Evolutionary conservation across 176 grass and related monocot genomes (phyloP), one percentile per base, ranked within the genome.

Genomic region (Luzula sylvatica): DNA sequence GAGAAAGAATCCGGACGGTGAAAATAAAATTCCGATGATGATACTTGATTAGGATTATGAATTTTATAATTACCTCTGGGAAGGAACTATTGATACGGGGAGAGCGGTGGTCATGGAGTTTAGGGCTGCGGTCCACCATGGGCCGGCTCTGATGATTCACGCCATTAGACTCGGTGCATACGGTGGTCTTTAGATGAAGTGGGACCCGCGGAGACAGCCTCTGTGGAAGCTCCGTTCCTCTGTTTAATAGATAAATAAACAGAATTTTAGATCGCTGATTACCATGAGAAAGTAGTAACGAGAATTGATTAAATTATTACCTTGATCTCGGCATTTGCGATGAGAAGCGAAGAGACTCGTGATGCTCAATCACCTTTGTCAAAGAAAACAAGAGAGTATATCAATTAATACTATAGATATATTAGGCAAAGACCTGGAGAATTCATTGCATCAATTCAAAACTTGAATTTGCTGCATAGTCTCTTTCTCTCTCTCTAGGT

Each of bases 181-280:
- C 70, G 9, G 85, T 80, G 26, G 68, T 42, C 52, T 70, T 69
- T 38, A 52, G 26, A 19, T 80, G 74, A 4, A 98, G 81, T 46
- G 93, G 81, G 42, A 63, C 81, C 18, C 92, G 85, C 53, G 78
- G 42, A 0, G 65, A 63, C 20, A 35, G 25, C 42, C 84, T 73
- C 24, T 79, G 77, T 14, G 81, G 50, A 64, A 70, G 58, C 56
- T 89, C 85, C 4, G 74, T 74, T n/a, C 78, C 92, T 68, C 93
- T 90, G 75, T 27, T 19, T 32, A 42, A 49, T 46, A 64, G 7
- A n/a, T n/a, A n/a, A 64, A 64, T 8, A 50, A n/a, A 49, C 11
- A 30, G 17, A 35, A 45, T 26, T 49, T 64, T 5, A 29, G n/a
- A n/a, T n/a, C n/a, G n/a, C n/a, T n/a, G n/a, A n/a, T n/a, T n/a